A percentile compares a stretch with the other conserved stretches of the same genome.
Evolutionary conservation across 305 asterid genomes (phyloP).

Genomic region (Lippia alba): DNA sequence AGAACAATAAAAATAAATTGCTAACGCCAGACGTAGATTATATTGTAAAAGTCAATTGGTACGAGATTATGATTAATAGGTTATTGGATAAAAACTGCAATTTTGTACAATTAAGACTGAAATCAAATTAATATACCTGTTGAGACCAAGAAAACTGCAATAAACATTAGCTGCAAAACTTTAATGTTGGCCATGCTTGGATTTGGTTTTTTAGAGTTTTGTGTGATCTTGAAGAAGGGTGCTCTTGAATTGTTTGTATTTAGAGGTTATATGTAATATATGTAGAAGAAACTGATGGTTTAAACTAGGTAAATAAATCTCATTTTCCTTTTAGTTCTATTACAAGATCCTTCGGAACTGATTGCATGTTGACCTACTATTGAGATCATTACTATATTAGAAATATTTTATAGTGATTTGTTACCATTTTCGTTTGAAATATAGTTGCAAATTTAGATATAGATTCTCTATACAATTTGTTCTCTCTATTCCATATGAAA

Average conservation of each 20-base stretch:
- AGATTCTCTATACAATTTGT: neutral
- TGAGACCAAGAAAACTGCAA: slow-evolving; percentile 30
- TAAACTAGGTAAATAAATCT: neutral
- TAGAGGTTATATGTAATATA: neutral
- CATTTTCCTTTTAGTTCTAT: neutral
- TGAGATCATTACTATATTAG: neutral
- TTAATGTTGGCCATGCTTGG: slow-evolving; percentile 27
- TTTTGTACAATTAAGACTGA: too few relatives aligned
- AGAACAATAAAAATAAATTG: too few relatives aligned
- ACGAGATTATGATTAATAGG: too few relatives aligned
- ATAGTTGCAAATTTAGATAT: neutral
- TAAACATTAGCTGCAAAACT: slow-evolving; percentile 14
- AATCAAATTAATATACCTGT: slow-evolving; percentile 19
- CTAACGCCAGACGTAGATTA: too few relatives aligned
- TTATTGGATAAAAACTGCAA: too few relatives aligned
- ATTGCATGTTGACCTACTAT: neutral
- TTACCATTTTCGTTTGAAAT: neutral
- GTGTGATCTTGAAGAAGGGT: neutral
- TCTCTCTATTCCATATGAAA: neutral
- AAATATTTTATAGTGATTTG: slow-evolving; percentile 1
- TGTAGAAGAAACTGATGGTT: slow-evolving; percentile 2
- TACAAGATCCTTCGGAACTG: neutral
- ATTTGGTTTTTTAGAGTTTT: neutral
- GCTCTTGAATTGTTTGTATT: neutral
- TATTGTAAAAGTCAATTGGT: too few relatives aligned